phyloP scores from a whole-genome alignment of 805 yeast species.

The Candida krabiensis region DNA sequence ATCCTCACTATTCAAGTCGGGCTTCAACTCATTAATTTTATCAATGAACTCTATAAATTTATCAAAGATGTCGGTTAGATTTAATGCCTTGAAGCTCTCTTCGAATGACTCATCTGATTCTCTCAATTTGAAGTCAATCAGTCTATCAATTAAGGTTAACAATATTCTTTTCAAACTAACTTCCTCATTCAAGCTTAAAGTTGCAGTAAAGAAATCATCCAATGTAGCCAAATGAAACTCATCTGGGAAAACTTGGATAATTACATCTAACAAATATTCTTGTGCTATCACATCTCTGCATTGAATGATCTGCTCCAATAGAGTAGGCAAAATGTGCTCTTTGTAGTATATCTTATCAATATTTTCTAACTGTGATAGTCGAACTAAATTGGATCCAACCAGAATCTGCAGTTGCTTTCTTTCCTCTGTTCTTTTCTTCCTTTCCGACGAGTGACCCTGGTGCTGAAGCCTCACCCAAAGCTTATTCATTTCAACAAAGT shows the following conservation, averaged over 20 bases:
- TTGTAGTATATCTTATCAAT: conserved; percentile 54
- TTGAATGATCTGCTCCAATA: conserved; percentile 88
- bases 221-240: conserved; percentile 81
- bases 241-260: conserved; percentile 93
- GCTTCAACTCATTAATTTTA: conserved; percentile 54
- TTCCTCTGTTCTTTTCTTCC: conserved; percentile 70
- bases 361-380: conserved; percentile 81
- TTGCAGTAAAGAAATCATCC: conserved; percentile 61
- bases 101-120: conserved; percentile 30
- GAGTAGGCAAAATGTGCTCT: conserved; percentile 65
- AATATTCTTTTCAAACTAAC: conserved; percentile 69
- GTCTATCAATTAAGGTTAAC: conserved; percentile 68
- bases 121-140: conserved; percentile 52
- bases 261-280: conserved; percentile 84
- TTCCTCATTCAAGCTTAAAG: conserved; percentile 65
- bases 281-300: conserved; percentile 93
- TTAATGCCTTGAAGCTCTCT: conserved; percentile 14
- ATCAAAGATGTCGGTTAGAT: conserved; percentile 45
- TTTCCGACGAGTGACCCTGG: conserved; percentile 88
- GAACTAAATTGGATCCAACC: conserved; percentile 89
- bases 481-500: conserved; percentile 96
- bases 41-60: conserved; percentile 66
- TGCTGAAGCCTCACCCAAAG: conserved; percentile 96
- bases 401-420: conserved; percentile 86
- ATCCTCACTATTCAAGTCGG: conserved; percentile 68